Evolutionary conservation across 202 grass and related monocot species (phyloP).

Genomic region (Dendrocalamus latiflorus): DNA sequence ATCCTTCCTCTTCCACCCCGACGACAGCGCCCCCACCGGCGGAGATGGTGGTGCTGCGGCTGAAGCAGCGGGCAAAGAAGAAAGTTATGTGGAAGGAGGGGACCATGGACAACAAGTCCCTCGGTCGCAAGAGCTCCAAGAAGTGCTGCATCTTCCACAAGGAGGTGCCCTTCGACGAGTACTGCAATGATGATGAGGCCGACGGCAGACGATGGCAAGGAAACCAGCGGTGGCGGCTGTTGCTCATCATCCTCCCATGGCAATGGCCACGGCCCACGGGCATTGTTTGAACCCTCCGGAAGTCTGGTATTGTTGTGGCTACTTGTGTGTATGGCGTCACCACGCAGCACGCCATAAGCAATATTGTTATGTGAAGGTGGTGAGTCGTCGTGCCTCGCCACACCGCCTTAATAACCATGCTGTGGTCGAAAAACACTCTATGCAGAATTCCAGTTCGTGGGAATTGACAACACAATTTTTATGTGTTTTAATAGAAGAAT

Average conservation of each 20-base stretch:
- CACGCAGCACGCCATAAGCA: no score
- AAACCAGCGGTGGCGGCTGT: not conserved
- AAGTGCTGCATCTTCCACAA: constrained; percentile 99
- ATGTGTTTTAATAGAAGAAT: no score
- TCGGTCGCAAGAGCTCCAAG: constrained; percentile 88
- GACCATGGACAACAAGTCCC: constrained; percentile 88
- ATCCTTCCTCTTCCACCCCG: not conserved
- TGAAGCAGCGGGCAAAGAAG: constrained; percentile 73
- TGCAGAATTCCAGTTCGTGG: no score
- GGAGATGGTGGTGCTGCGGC: constrained; percentile 66
- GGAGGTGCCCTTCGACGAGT: constrained; percentile 84
- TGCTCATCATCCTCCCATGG: constrained; percentile 16
- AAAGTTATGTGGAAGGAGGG: constrained; percentile 95
- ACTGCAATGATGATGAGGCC: constrained; percentile 79
- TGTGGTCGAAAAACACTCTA: no score
- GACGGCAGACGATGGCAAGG: constrained; percentile 8
- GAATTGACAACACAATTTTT: no score
- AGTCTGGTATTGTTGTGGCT: no score
- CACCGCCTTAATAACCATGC: no score
- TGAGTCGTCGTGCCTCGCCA: no score
- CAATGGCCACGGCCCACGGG: constrained; percentile 8
- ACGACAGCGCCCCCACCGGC: not conserved
- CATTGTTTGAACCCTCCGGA: no score
- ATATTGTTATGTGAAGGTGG: no score
- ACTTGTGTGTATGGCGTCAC: no score